phyloP scores from a whole-genome alignment of 108 stramenopile genomes.

The Pseudonitzschia multistriata region DNA sequence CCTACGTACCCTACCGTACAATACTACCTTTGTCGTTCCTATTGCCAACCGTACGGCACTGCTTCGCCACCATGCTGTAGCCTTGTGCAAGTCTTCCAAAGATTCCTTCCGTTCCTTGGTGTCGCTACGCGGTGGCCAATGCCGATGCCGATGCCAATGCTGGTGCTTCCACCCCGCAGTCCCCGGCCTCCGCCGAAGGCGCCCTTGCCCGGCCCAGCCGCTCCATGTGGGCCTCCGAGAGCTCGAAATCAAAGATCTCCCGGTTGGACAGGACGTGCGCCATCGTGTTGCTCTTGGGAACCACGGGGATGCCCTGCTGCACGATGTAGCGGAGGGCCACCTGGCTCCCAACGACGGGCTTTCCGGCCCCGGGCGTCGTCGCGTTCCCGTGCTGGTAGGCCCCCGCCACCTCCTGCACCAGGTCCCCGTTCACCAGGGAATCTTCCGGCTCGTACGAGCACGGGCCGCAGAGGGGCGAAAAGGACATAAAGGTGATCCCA shows the following conservation, averaged over 20 bases:
- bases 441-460: conserved; percentile 39
- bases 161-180: conserved; percentile 38
- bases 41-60: no score
- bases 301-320: conserved; percentile 54
- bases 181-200: conserved; percentile 49
- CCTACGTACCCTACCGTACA: no score
- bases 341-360: conserved; percentile 37
- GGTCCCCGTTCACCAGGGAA: conserved; percentile 44
- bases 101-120: no score
- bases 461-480: conserved; percentile 61
- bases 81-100: no score
- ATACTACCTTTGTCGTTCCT: no score
- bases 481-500: conserved; percentile 59
- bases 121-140: no score
- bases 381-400: conserved; percentile 8
- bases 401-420: conserved; percentile 45
- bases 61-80: no score
- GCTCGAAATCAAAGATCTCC: conserved; percentile 47
- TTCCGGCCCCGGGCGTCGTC: neutral
- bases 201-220: conserved; percentile 27
- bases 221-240: conserved; percentile 48
- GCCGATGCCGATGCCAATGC: neutral
- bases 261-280: conserved; percentile 43
- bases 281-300: conserved; percentile 54
- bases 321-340: conserved; percentile 57